Conservation (phyloP, 2,329 filamentous ascomycete genomes). For the Arachnopeziza araneosa region DNA sequence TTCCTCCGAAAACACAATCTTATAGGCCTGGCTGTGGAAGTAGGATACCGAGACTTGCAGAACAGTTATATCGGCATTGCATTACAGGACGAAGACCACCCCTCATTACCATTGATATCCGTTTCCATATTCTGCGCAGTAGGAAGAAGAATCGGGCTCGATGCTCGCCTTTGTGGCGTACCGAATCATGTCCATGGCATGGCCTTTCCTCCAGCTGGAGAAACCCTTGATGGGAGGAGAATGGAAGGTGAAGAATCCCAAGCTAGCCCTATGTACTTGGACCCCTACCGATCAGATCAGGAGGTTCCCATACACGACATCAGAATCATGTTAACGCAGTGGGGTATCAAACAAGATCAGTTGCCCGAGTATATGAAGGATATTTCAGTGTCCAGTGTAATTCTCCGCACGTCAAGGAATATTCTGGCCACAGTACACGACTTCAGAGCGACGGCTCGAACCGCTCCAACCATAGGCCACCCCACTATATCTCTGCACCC, state of each 20-base stretch:
- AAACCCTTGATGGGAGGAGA: constrained; percentile 53
- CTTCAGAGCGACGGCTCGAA: constrained; percentile 32
- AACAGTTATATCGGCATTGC: constrained; percentile 87
- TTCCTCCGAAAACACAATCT: constrained; percentile 67
- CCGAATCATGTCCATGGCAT: constrained; percentile 83
- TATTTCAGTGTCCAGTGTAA: constrained; percentile 60
- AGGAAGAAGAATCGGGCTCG: constrained; percentile 66
- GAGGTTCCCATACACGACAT: constrained; percentile 61
- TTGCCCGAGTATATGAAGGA: constrained; percentile 53
- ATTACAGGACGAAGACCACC: constrained; percentile 64
- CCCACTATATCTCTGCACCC: constrained; percentile 29
- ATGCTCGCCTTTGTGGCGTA: constrained; percentile 73
- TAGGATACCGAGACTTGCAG: constrained; percentile 70
- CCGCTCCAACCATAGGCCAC: constrained; percentile 28
- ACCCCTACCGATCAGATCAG: constrained; percentile 67
- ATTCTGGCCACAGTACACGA: constrained; percentile 68
- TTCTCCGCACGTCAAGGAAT: constrained; percentile 72
- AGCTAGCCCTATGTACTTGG: constrained; percentile 63
- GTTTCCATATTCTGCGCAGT: constrained; percentile 81
- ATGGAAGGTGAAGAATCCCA: not conserved
- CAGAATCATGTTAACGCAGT: constrained; percentile 49
- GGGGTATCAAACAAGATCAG: constrained; percentile 38
- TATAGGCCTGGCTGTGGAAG: constrained; percentile 59
- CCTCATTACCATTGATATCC: constrained; percentile 80
- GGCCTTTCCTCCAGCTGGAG: constrained; percentile 55